phyloP scores from a whole-genome alignment of 495 filamentous ascomycete genomes.

The Daldinia vernicosa region DNA sequence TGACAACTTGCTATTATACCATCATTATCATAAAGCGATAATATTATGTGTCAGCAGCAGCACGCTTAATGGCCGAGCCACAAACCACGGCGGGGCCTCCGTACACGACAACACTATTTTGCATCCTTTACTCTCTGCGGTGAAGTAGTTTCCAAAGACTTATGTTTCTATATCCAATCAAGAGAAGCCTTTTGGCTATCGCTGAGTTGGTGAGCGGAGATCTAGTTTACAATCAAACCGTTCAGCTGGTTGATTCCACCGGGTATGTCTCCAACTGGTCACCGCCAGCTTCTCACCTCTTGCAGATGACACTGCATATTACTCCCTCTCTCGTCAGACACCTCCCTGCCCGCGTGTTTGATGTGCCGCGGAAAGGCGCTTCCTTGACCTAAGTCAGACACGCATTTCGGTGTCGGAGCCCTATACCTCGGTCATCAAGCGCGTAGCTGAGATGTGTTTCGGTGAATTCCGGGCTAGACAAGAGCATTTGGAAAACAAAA shows the following conservation, averaged over 20 bases:
- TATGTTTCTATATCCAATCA: background rate
- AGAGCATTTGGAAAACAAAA: background rate
- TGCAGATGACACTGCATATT: constrained; percentile 32
- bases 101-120: background rate
- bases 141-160: background rate
- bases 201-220: constrained; percentile 1
- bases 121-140: constrained; percentile 3
- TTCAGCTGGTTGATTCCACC: constrained; percentile 15
- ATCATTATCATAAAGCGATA: background rate
- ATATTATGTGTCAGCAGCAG: constrained; percentile 1
- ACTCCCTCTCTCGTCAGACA: constrained; percentile 25
- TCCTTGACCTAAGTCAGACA: constrained; percentile 34
- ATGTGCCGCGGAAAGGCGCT: constrained; percentile 30
- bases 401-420: constrained; percentile 23
- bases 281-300: constrained; percentile 17
- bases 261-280: constrained; percentile 5
- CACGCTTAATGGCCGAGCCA: constrained; percentile 1
- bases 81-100: background rate
- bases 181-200: background rate
- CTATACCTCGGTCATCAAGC: background rate
- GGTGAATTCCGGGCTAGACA: background rate
- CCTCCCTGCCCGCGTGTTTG: constrained; percentile 37
- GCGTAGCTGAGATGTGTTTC: constrained; percentile 10
- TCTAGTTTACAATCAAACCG: constrained; percentile 6
- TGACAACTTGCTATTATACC: background rate